These are phyloP conservation scores for Fusarium fracticaudum DNA, from an alignment of 2,329 filamentous ascomycete species.

Conservation along the genomic window DNA sequence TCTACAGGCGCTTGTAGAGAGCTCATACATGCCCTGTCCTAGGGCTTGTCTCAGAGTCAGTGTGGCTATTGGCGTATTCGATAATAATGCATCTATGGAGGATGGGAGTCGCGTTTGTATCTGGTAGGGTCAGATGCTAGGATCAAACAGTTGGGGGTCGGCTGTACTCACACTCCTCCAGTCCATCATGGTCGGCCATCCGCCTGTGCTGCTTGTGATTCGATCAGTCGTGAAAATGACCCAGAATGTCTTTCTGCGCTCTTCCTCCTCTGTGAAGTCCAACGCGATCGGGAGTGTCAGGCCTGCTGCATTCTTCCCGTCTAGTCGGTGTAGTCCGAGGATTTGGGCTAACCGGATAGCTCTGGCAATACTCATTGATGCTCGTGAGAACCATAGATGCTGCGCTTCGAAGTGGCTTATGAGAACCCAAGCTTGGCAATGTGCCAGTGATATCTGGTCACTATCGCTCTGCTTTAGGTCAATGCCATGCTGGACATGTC, in stretches of 20 bases:
- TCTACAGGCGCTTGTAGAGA: conserved; percentile 31
- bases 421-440: conserved; percentile 80
- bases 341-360: conserved; percentile 77
- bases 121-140: not conserved
- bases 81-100: conserved; percentile 10
- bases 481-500: conserved; percentile 63
- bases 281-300: conserved; percentile 63
- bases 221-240: conserved; percentile 79
- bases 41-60: conserved; percentile 22
- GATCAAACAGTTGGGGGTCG: fast-evolving
- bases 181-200: conserved; percentile 84
- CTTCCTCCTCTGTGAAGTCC: conserved; percentile 77
- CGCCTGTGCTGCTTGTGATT: conserved; percentile 85
- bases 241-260: conserved; percentile 85
- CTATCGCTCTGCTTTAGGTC: conserved; percentile 49
- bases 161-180: conserved; percentile 39
- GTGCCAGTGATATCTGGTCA: conserved; percentile 55
- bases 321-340: conserved; percentile 76
- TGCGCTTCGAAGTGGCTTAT: conserved; percentile 81
- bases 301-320: conserved; percentile 25
- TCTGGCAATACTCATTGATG: conserved; percentile 80
- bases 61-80: conserved; percentile 44
- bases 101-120: conserved; percentile 20
- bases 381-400: conserved; percentile 80
- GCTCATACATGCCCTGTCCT: conserved; percentile 32